Conservation (phyloP, 192 early-diverging fungal genomes). For the Dimargaris verticillata region DNA sequence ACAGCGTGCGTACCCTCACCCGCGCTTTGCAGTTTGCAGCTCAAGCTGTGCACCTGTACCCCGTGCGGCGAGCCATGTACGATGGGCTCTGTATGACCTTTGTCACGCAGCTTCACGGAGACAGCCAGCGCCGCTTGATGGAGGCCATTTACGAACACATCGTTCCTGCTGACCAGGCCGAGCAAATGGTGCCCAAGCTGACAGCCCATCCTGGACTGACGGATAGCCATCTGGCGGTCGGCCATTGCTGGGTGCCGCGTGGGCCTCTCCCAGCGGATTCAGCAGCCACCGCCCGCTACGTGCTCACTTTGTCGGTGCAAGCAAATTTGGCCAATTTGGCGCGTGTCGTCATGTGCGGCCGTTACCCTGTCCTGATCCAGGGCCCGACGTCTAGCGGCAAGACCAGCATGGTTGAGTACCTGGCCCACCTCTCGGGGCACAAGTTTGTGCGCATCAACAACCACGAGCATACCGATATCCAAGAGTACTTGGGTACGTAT, state of each 20-base stretch:
- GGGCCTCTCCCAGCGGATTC: conserved; percentile 12
- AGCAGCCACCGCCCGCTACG: conserved; percentile 29
- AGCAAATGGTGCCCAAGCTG: not conserved
- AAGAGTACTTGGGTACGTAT: conserved; percentile 93
- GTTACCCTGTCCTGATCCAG: conserved; percentile 92
- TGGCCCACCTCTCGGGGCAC: conserved; percentile 83
- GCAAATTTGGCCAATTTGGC: conserved; percentile 73
- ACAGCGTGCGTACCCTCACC: conserved; percentile 82
- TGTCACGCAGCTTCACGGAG: conserved; percentile 64
- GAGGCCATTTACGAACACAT: conserved; percentile 40
- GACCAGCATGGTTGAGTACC: conserved; percentile 93
- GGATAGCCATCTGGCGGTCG: not conserved
- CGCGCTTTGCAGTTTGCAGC: conserved; percentile 69
- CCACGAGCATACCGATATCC: conserved; percentile 96
- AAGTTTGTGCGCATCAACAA: conserved; percentile 96
- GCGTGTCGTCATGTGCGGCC: conserved; percentile 76
- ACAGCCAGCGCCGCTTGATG: conserved; percentile 38
- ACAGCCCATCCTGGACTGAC: not conserved
- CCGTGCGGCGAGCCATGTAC: conserved; percentile 66
- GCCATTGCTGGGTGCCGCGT: not conserved
- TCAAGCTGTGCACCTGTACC: conserved; percentile 53
- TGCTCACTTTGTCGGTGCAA: conserved; percentile 77
- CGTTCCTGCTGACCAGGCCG: conserved; percentile 36
- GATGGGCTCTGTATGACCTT: conserved; percentile 96
- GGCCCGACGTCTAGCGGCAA: conserved; percentile 97